phyloP scores from a whole-genome alignment of 2,329 filamentous ascomycete species.

The Aureobasidium sp. region DNA sequence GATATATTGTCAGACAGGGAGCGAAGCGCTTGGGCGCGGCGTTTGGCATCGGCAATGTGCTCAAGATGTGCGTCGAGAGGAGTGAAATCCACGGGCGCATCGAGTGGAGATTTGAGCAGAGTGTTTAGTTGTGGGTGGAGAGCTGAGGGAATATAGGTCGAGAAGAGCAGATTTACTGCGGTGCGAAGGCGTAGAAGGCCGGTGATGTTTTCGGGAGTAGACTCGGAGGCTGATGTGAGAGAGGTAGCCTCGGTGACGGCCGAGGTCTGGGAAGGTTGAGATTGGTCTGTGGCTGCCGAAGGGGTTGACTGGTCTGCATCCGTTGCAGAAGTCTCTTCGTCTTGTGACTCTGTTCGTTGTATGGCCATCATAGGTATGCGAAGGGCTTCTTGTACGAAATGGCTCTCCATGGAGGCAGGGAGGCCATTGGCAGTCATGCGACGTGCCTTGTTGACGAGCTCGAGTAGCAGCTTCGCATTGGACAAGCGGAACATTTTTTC shows the following conservation, averaged over 20 bases:
- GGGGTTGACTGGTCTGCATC: slow-evolving; percentile 20
- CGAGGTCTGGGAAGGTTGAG: slow-evolving; percentile 17
- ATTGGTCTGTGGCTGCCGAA: slow-evolving; percentile 1
- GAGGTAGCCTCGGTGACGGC: slow-evolving; percentile 20
- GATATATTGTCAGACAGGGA: slow-evolving; percentile 57
- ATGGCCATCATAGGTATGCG: slow-evolving; percentile 69
- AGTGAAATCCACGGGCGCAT: slow-evolving; percentile 52
- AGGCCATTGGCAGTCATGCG: slow-evolving; percentile 59
- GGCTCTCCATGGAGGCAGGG: slow-evolving; percentile 76
- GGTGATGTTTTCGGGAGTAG: slow-evolving; percentile 37
- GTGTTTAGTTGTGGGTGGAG: slow-evolving; percentile 40
- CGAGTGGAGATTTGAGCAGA: slow-evolving; percentile 32
- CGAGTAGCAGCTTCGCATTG: slow-evolving; percentile 59
- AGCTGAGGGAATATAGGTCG: slow-evolving; percentile 50
- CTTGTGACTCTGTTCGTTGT: slow-evolving; percentile 31
- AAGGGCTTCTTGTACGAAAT: slow-evolving; percentile 68
- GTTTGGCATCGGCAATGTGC: slow-evolving; percentile 58
- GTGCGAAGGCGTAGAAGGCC: slow-evolving; percentile 58
- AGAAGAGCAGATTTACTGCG: slow-evolving; percentile 58
- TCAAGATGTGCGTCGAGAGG: slow-evolving; percentile 65
- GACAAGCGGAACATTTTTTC: slow-evolving; percentile 80
- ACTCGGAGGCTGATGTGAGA: slow-evolving; percentile 26
- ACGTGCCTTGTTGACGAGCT: slow-evolving; percentile 65
- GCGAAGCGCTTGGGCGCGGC: slow-evolving; percentile 63
- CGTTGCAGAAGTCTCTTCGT: background rate